Evolutionary conservation across 495 filamentous ascomycete genomes (phyloP).

Genomic region (Articulospora tetracladia): DNA sequence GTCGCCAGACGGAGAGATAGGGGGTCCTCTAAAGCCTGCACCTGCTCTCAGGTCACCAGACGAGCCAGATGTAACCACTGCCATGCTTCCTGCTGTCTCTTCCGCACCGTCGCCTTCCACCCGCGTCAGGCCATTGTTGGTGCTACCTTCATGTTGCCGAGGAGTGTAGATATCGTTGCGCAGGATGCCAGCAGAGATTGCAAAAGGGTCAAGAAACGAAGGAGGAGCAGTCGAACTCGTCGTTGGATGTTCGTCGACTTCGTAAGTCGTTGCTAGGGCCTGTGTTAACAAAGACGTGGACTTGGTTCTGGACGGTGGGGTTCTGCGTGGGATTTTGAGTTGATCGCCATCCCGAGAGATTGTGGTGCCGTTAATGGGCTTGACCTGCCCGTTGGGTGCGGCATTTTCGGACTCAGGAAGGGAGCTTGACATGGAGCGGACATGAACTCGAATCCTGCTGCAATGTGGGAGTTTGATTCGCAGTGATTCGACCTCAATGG

Average conservation of each 20-base stretch:
- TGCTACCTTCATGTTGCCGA: not conserved
- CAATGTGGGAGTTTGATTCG: conserved; percentile 24
- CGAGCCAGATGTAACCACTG: conserved; percentile 1
- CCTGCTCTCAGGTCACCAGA: not conserved
- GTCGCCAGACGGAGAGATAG: conserved; percentile 2
- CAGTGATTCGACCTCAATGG: conserved; percentile 22
- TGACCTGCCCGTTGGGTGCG: conserved; percentile 24
- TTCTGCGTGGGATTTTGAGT: conserved; percentile 11
- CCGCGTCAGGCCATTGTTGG: conserved; percentile 14
- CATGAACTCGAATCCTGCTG: conserved; percentile 25
- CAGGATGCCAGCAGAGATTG: not conserved
- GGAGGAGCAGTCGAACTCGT: not conserved
- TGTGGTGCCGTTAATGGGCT: conserved; percentile 11
- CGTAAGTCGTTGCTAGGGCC: conserved; percentile 16
- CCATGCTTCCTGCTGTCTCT: conserved; percentile 9
- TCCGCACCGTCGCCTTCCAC: not conserved
- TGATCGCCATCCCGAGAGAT: conserved; percentile 18
- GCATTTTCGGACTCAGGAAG: conserved; percentile 27
- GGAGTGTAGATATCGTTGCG: not conserved
- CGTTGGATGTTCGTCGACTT: conserved; percentile 10
- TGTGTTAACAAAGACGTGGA: conserved; percentile 25
- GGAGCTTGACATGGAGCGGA: conserved; percentile 27
- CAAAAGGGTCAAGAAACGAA: not conserved
- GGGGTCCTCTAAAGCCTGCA: not conserved
- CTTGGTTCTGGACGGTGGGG: conserved; percentile 13